Conservation (phyloP, 2,329 filamentous ascomycete species). For the Ceratocystis variospora region DNA sequence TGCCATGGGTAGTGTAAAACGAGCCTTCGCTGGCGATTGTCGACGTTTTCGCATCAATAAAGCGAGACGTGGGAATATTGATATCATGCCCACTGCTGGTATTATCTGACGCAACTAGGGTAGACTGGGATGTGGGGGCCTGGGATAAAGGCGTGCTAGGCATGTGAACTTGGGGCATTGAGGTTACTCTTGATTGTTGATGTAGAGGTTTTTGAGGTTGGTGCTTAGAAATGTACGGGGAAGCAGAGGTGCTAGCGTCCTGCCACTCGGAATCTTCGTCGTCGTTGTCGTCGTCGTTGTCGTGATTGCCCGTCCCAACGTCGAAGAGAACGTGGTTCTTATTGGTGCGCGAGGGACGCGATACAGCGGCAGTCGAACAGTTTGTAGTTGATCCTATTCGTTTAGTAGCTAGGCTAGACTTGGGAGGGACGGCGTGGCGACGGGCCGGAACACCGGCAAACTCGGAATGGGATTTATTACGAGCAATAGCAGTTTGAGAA, state of each 20-base stretch:
- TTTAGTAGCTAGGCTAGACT: conserved; percentile 40
- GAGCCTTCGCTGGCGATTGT: conserved; percentile 39
- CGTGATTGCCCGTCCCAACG: conserved; percentile 36
- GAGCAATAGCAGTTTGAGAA: conserved; percentile 18
- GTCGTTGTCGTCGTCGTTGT: conserved; percentile 30
- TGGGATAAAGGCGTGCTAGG: background rate
- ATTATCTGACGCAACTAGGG: conserved; percentile 3
- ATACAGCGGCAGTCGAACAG: conserved; percentile 22
- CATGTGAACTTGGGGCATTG: conserved; percentile 2
- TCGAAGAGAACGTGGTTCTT: conserved; percentile 50
- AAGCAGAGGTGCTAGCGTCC: conserved; percentile 50
- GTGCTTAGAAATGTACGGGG: conserved; percentile 33
- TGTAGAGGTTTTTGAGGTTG: background rate
- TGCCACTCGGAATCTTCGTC: conserved; percentile 49
- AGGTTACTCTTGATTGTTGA: conserved; percentile 17
- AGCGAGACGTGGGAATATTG: conserved; percentile 44
- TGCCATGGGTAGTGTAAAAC: conserved; percentile 31
- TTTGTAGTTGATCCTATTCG: conserved; percentile 29
- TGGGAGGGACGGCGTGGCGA: conserved; percentile 42
- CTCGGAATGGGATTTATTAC: conserved; percentile 24
- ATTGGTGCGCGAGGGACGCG: conserved; percentile 35
- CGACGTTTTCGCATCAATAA: conserved; percentile 40
- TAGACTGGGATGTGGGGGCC: background rate
- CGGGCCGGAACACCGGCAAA: conserved; percentile 33
- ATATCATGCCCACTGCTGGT: conserved; percentile 34